Conservation (phyloP, 768 basidiomycete genomes). For the Chalciporus sphaerocephalus region DNA sequence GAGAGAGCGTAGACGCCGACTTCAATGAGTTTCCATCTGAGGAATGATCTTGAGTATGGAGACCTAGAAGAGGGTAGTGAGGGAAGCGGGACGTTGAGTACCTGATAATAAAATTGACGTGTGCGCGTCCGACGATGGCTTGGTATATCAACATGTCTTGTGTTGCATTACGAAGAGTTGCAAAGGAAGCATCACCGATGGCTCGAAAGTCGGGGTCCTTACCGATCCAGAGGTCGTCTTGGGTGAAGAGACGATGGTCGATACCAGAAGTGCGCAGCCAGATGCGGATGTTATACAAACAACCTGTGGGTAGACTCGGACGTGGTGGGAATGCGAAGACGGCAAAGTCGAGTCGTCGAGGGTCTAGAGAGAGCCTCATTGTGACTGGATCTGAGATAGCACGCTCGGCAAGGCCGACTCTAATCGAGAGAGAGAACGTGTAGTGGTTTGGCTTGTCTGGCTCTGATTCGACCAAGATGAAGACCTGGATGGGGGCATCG, state of each 20-base stretch:
- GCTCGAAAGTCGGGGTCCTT: slow-evolving; percentile 60
- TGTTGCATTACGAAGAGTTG: slow-evolving; percentile 41
- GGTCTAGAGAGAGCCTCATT: slow-evolving; percentile 48
- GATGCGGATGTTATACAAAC: slow-evolving; percentile 54
- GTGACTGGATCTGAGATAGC: slow-evolving; percentile 45
- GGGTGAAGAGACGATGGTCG: slow-evolving; percentile 61
- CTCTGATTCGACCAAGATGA: slow-evolving; percentile 30
- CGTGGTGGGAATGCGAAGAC: slow-evolving; percentile 66
- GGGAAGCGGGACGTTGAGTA: slow-evolving; percentile 12
- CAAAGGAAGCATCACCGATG: slow-evolving; percentile 55
- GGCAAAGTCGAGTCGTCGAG: slow-evolving; percentile 51
- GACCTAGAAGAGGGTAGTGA: not conserved
- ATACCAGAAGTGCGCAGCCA: slow-evolving; percentile 58
- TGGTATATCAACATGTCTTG: slow-evolving; percentile 50
- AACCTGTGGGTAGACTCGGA: slow-evolving; percentile 47
- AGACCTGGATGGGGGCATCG: slow-evolving; percentile 13
- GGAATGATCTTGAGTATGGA: not conserved
- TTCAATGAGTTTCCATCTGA: slow-evolving; percentile 48
- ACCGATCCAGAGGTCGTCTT: slow-evolving; percentile 63
- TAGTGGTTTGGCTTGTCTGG: slow-evolving; percentile 34
- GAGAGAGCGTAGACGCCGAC: slow-evolving; percentile 49
- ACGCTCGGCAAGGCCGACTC: slow-evolving; percentile 53
- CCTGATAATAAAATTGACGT: slow-evolving; percentile 55
- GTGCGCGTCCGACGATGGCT: slow-evolving; percentile 50
- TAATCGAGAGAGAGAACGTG: slow-evolving; percentile 51